Conservation (phyloP, 305 asterid species). For the Fraxinus sp. region DNA sequence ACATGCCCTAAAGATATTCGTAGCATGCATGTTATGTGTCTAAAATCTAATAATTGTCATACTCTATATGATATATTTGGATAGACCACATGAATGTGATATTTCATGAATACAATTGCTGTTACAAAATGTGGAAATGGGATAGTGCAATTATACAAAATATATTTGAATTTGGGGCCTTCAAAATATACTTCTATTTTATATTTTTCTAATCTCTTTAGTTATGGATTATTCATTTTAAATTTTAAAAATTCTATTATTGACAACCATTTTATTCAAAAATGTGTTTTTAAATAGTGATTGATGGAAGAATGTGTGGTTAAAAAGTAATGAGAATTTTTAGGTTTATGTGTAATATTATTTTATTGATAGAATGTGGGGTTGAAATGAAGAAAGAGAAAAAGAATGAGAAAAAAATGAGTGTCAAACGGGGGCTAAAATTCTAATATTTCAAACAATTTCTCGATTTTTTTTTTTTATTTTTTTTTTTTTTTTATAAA, state of each 20-base stretch:
- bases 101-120: neutral
- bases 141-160: neutral
- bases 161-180: neutral
- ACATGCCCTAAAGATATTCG: neutral
- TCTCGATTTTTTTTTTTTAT: neutral
- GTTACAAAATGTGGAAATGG: neutral
- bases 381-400: too few relatives aligned
- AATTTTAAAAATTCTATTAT: neutral
- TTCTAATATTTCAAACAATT: neutral
- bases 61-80: neutral
- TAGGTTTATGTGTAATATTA: too few relatives aligned
- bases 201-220: neutral
- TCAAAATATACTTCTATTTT: too few relatives aligned
- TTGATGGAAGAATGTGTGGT: too few relatives aligned
- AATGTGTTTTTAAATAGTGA: too few relatives aligned
- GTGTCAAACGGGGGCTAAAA: too few relatives aligned
- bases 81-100: neutral
- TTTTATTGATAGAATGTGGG: too few relatives aligned
- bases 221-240: neutral
- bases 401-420: too few relatives aligned
- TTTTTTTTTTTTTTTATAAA: too few relatives aligned
- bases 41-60: neutral
- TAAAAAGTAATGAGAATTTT: too few relatives aligned
- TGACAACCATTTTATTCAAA: too few relatives aligned
- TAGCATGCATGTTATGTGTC: neutral